These are phyloP conservation scores for Podaxis carcinomalis DNA, from an alignment of 768 basidiomycete species.

Conservation along the genomic window DNA sequence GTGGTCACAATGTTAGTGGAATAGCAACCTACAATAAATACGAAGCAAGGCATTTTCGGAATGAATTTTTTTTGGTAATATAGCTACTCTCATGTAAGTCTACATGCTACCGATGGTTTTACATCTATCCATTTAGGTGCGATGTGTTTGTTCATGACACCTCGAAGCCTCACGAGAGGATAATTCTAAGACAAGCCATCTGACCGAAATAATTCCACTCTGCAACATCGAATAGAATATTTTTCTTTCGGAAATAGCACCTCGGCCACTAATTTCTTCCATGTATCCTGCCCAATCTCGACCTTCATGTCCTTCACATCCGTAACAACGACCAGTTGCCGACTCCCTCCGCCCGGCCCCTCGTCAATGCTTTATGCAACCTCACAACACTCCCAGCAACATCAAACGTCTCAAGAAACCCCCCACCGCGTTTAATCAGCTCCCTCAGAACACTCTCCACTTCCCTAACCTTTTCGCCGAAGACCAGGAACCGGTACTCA, in stretches of 20 bases:
- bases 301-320: conserved; percentile 42
- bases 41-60: too few relatives aligned
- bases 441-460: conserved; percentile 45
- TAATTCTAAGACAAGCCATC: too few relatives aligned
- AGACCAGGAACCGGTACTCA: conserved; percentile 53
- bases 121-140: too few relatives aligned
- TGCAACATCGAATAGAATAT: too few relatives aligned
- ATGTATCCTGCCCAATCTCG: conserved; percentile 48
- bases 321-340: conserved; percentile 48
- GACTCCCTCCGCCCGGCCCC: conserved; percentile 47
- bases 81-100: too few relatives aligned
- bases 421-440: conserved; percentile 53
- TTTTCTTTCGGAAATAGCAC: conserved; percentile 21
- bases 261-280: conserved; percentile 48
- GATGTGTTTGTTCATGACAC: too few relatives aligned
- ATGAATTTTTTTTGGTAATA: too few relatives aligned
- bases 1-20: too few relatives aligned
- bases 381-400: conserved; percentile 43
- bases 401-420: conserved; percentile 59
- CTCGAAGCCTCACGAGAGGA: too few relatives aligned
- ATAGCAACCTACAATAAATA: too few relatives aligned
- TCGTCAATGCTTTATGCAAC: conserved; percentile 47
- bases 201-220: too few relatives aligned
- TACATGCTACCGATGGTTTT: too few relatives aligned
- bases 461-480: conserved; percentile 52